These are phyloP conservation scores for Scheffersomyces lignosus DNA, from an alignment of 805 yeast genomes.

Conservation along the genomic window DNA sequence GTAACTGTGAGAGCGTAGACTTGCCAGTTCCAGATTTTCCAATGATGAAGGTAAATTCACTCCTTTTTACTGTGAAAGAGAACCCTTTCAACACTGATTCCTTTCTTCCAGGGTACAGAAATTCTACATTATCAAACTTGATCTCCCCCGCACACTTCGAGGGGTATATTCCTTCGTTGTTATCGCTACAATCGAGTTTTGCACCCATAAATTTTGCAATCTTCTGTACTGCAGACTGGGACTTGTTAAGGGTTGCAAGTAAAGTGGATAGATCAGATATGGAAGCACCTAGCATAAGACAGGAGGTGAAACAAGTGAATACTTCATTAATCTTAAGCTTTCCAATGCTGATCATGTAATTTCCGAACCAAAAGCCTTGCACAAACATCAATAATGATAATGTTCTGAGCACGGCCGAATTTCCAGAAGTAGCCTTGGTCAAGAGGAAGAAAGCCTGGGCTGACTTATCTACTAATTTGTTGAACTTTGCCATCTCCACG, in stretches of 20 bases:
- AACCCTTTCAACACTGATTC: slow-evolving; percentile 49
- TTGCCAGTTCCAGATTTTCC: slow-evolving; percentile 95
- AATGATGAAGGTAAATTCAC: slow-evolving; percentile 59
- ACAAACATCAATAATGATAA: slow-evolving; percentile 75
- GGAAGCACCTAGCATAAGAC: slow-evolving; percentile 67
- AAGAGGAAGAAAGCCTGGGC: slow-evolving; percentile 41
- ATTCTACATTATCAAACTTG: slow-evolving; percentile 54
- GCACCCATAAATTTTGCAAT: slow-evolving; percentile 38
- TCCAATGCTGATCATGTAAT: slow-evolving; percentile 55
- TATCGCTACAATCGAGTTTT: neutral
- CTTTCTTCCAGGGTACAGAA: slow-evolving; percentile 62
- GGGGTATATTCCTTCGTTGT: slow-evolving; percentile 7
- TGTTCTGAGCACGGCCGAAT: slow-evolving; percentile 55
- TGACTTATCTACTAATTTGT: slow-evolving; percentile 32
- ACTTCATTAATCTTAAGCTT: slow-evolving; percentile 60
- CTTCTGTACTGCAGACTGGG: slow-evolving; percentile 62
- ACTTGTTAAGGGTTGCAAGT: slow-evolving; percentile 64
- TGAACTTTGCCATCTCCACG: slow-evolving; percentile 49
- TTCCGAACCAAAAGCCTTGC: slow-evolving; percentile 93
- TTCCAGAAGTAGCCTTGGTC: slow-evolving; percentile 52
- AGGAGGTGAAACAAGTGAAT: slow-evolving; percentile 80
- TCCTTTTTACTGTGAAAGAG: slow-evolving; percentile 44
- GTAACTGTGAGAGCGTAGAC: slow-evolving; percentile 69
- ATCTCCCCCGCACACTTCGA: slow-evolving; percentile 45
- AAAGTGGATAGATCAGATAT: slow-evolving; percentile 57